Conservation (phyloP, 768 basidiomycete species). For the Amanita brunnescens region DNA sequence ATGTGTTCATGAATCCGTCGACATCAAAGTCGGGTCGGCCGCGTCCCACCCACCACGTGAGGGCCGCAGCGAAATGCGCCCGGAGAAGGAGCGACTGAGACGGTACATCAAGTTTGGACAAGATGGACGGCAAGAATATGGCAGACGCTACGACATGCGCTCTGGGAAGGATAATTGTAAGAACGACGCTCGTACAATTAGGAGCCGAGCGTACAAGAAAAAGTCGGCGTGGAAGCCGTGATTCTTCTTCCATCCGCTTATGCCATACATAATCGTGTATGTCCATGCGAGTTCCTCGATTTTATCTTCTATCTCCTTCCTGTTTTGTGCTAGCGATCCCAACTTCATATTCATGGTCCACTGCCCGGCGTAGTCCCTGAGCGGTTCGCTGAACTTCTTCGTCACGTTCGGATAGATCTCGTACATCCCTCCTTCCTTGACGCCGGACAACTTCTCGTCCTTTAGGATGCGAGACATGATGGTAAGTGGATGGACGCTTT, state of each 20-base stretch:
- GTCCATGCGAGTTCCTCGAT: constrained; percentile 47
- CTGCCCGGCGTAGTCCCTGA: constrained; percentile 20
- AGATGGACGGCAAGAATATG: constrained; percentile 39
- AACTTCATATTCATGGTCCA: constrained; percentile 15
- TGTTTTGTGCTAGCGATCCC: neutral
- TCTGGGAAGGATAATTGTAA: constrained; percentile 18
- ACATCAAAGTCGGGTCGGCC: constrained; percentile 43
- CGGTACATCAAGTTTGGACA: constrained; percentile 21
- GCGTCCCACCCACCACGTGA: constrained; percentile 44
- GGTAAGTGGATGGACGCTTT: constrained; percentile 29
- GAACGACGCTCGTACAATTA: neutral
- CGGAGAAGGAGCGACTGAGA: constrained; percentile 40
- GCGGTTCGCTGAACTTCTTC: constrained; percentile 24
- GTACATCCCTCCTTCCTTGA: neutral
- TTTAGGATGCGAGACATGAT: constrained; percentile 38
- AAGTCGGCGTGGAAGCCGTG: constrained; percentile 39
- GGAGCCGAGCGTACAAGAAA: constrained; percentile 30
- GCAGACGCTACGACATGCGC: constrained; percentile 53
- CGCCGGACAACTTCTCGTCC: constrained; percentile 24
- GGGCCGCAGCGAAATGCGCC: constrained; percentile 38
- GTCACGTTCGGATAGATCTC: constrained; percentile 21
- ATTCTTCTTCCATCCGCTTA: constrained; percentile 16
- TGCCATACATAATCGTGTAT: constrained; percentile 35
- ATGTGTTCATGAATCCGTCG: constrained; percentile 27
- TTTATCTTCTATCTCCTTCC: constrained; percentile 31